phyloP scores from a whole-genome alignment of 2,329 filamentous ascomycete species.

The Coleophoma eucalyptorum region DNA sequence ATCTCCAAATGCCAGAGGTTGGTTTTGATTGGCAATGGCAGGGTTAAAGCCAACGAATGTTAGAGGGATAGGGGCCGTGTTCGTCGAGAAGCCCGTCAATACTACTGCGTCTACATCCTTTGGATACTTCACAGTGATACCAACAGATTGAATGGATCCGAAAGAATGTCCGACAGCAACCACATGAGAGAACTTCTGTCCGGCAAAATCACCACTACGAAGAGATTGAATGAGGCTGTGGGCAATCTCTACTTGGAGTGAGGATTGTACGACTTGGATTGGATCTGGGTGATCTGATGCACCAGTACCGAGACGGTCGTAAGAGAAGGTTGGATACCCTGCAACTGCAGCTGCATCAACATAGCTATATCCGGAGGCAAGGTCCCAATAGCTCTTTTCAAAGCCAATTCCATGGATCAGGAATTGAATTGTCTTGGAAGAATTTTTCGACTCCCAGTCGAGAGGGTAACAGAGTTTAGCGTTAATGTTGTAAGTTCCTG shows the following conservation, averaged over 20 bases:
- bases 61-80: too few species aligned
- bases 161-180: slow-evolving; percentile 15
- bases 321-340: slow-evolving; percentile 9
- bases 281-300: slow-evolving; percentile 14
- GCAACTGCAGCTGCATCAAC: slow-evolving; percentile 44
- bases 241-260: slow-evolving; percentile 15
- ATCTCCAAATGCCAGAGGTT: too few species aligned
- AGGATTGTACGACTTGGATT: slow-evolving; percentile 10
- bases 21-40: too few species aligned
- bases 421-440: too few species aligned
- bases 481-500: too few species aligned
- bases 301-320: slow-evolving; percentile 10
- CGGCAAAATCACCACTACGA: too few species aligned
- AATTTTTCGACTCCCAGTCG: too few species aligned
- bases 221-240: slow-evolving; percentile 9
- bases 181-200: slow-evolving; percentile 5
- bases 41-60: too few species aligned
- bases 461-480: too few species aligned
- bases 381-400: neutral
- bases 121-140: slow-evolving; percentile 11
- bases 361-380: slow-evolving; percentile 48
- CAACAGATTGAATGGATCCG: slow-evolving; percentile 7
- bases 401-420: too few species aligned
- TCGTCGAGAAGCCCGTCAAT: neutral
- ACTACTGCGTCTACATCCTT: slow-evolving; percentile 9